phyloP scores from a whole-genome alignment of 176 grass and related monocot species.

The Cenchrus americanus region DNA sequence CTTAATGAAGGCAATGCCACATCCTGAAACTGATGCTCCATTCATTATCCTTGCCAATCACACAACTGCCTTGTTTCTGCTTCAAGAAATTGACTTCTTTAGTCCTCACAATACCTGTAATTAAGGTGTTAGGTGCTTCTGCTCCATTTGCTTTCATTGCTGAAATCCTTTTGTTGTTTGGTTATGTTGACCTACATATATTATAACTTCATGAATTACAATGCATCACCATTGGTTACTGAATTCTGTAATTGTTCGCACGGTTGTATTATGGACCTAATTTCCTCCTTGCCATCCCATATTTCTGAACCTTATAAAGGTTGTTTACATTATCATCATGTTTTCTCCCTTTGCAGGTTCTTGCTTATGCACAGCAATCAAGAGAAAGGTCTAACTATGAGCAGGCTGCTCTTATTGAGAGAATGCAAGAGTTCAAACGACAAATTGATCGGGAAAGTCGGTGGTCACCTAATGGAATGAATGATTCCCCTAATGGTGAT shows the following conservation, averaged over 20 bases:
- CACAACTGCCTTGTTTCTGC: neutral
- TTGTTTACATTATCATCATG: slow-evolving; percentile 3
- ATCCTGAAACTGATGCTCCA: neutral
- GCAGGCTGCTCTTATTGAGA: slow-evolving; percentile 83
- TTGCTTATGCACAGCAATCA: slow-evolving; percentile 96
- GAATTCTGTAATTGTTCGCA: slow-evolving; percentile 12
- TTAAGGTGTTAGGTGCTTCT: neutral
- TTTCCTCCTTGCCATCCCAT: neutral
- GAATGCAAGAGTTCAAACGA: slow-evolving; percentile 98
- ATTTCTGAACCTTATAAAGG: slow-evolving; percentile 24
- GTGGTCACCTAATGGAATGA: slow-evolving; percentile 73
- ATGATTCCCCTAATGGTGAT: slow-evolving; percentile 89
- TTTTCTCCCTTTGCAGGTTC: slow-evolving; percentile 58
- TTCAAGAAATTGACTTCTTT: slow-evolving; percentile 17
- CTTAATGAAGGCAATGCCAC: slow-evolving; percentile 11
- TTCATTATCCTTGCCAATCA: neutral
- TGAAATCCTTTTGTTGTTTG: slow-evolving; percentile 3
- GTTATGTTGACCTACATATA: neutral
- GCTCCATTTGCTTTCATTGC: slow-evolving; percentile 7
- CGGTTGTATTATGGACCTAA: neutral
- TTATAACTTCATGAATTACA: slow-evolving; percentile 25
- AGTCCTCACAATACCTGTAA: neutral
- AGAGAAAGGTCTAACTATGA: slow-evolving; percentile 98
- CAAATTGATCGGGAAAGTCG: slow-evolving; percentile 94
- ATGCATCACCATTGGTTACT: slow-evolving; percentile 4